Evolutionary conservation across 768 basidiomycete species (phyloP), one percentile per base, ranked within the genome.

Genomic region (Tulasnella sp.): DNA sequence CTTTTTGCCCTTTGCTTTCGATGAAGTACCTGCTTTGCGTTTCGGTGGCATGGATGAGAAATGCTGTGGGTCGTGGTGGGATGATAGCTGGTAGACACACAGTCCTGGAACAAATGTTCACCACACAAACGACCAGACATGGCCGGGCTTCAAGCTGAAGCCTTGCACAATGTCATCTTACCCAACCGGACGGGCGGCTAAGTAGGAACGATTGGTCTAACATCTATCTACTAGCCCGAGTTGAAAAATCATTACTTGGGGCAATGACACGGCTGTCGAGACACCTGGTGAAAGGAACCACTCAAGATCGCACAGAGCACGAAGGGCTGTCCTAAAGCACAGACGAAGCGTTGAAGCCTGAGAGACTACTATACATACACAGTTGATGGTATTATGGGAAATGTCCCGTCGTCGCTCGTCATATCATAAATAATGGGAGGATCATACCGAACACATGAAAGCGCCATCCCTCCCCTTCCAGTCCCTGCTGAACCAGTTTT

Each of bases 1-100:
- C 32, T 63, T 66, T 67, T 76, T 76, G 9, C 44, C 75, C 65
- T 75, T 67, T 19, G 64, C 36, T 44, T 66, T 66, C 34, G 36
- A 29, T 35, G 75, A 75, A 35, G 74, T 32, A 52, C 41, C 69
- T 19, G 39, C 40, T 65, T 65, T 74, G 36, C 74, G 42, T 63
- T 65, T 65, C 36, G 75, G 70, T 42, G 75, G 74, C 75, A 75
- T 75, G 68, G n/a, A n/a, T 65, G 59, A 22, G 64, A 66, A 32
- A 41, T 62, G 62, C 17, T 22, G 67, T 39, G 22, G 41, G 41
- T 12, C 34, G 26, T 64, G 62, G 62, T n/a, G 17, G 39, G 52
- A 32, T 59, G 52, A 29, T 22, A 26, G 52, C 26, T 59, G 52
- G 52, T 59, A 59, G 52, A 59, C 9, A 59, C 26, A 59, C 52